These are phyloP conservation scores for Acanthamoeba royreba DNA, from an alignment of 208 protist genomes.

Conservation along the genomic window DNA sequence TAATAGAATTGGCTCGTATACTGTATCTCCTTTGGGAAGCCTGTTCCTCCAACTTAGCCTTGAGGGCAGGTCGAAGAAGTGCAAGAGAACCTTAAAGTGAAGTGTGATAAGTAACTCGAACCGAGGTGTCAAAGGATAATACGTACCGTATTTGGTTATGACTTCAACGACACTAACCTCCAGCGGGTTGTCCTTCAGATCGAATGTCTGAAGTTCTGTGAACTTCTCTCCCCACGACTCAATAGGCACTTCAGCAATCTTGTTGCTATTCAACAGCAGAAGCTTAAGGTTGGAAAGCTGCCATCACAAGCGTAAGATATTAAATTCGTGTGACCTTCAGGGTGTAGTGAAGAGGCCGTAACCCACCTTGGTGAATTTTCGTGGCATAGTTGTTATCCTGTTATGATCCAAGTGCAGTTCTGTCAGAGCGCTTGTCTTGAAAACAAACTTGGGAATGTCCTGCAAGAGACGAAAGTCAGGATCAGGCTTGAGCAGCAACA, in stretches of 20 bases:
- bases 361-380: neutral
- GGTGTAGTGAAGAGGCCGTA: too few species aligned
- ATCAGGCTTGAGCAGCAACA: neutral
- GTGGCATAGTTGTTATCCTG: neutral
- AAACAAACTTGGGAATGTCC: constrained; percentile 1
- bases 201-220: neutral
- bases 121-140: neutral
- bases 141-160: constrained; percentile 11
- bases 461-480: neutral
- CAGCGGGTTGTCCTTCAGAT: constrained; percentile 14
- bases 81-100: neutral
- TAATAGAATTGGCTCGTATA: neutral
- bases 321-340: too few species aligned
- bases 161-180: neutral
- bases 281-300: constrained; percentile 16
- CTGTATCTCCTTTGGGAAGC: neutral
- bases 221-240: neutral
- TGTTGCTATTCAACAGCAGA: constrained; percentile 30
- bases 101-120: neutral
- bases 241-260: neutral
- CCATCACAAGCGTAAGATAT: too few species aligned
- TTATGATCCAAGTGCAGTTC: constrained; percentile 39
- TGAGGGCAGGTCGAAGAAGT: neutral
- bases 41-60: neutral
- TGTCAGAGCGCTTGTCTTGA: neutral